phyloP scores from a whole-genome alignment of 2,329 filamentous ascomycete genomes.

The Hirsutella rhossiliensis region DNA sequence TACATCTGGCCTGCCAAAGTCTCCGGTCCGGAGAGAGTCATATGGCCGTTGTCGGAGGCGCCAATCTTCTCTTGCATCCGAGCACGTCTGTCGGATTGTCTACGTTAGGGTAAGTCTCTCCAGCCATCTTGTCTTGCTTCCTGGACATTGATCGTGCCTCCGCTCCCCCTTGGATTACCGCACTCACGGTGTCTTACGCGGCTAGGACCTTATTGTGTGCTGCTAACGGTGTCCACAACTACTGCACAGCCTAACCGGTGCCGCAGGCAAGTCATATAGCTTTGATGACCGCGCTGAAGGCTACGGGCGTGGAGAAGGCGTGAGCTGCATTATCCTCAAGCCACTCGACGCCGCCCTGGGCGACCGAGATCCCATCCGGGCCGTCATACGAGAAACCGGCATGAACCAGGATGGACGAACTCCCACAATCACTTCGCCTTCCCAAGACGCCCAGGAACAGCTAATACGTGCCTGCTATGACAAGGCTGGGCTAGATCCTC shows the following conservation, averaged over 20 bases:
- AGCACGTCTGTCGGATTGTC: not conserved
- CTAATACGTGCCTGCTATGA: conserved; percentile 19
- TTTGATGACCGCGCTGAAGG: conserved; percentile 17
- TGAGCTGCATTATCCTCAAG: conserved; percentile 26
- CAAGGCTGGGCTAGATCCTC: conserved; percentile 9
- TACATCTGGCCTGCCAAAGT: conserved; percentile 35
- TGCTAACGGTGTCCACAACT: not conserved
- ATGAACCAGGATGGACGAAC: conserved; percentile 26
- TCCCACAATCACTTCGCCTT: conserved; percentile 30
- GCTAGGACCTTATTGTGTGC: not conserved
- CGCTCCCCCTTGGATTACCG: not conserved
- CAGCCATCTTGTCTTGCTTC: not conserved
- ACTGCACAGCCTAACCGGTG: not conserved
- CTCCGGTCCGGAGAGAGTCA: conserved; percentile 30
- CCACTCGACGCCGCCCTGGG: conserved; percentile 26
- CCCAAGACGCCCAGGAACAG: conserved; percentile 13
- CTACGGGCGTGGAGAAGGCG: conserved; percentile 31
- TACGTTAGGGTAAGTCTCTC: not conserved
- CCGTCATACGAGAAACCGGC: not conserved
- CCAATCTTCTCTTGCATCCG: not conserved
- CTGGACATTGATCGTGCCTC: not conserved
- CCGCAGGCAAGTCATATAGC: not conserved
- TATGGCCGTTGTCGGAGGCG: conserved; percentile 29
- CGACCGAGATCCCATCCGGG: conserved; percentile 22
- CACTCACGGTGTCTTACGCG: no score